Conservation (phyloP, 106 monocot genomes). For the Dioscorea zingiberensis region DNA sequence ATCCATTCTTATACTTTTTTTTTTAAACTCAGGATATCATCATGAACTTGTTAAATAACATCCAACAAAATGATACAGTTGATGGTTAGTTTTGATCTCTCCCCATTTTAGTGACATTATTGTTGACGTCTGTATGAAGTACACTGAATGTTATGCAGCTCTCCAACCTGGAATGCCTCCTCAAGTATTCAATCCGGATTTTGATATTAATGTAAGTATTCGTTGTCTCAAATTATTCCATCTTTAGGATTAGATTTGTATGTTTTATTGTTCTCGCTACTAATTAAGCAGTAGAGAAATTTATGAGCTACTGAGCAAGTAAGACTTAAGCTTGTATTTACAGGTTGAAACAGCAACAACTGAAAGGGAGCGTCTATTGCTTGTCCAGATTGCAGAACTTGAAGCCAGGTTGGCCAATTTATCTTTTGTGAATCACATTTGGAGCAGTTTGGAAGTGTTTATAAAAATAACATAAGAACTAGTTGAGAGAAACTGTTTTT, state of each 20-base stretch:
- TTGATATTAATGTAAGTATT: conserved; percentile 39
- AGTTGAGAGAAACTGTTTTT: neutral
- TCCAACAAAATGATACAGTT: conserved; percentile 59
- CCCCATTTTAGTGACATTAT: neutral
- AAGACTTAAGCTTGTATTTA: neutral
- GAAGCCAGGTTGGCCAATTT: conserved; percentile 47
- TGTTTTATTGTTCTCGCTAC: too few relatives aligned
- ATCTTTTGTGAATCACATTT: conserved; percentile 5
- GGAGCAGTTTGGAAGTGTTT: neutral
- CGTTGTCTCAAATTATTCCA: neutral
- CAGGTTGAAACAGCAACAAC: conserved; percentile 38
- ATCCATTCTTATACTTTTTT: neutral
- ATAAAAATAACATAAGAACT: too few relatives aligned
- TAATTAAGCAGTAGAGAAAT: too few relatives aligned
- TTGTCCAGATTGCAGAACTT: conserved; percentile 65
- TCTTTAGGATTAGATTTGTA: neutral
- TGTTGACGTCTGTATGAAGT: neutral
- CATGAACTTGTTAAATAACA: conserved; percentile 66
- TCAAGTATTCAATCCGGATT: conserved; percentile 26
- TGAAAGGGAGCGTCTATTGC: conserved; percentile 77
- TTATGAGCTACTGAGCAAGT: neutral
- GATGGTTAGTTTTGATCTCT: conserved; percentile 39
- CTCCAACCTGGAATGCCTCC: conserved; percentile 36
- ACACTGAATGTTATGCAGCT: conserved; percentile 29
- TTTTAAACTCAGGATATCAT: conserved; percentile 66